Percentiles rank a stretch among this genome's conserved stretches.
These are phyloP conservation scores for Usnea hakonensis DNA, from an alignment of 495 filamentous ascomycete species.

Conservation along the genomic window DNA sequence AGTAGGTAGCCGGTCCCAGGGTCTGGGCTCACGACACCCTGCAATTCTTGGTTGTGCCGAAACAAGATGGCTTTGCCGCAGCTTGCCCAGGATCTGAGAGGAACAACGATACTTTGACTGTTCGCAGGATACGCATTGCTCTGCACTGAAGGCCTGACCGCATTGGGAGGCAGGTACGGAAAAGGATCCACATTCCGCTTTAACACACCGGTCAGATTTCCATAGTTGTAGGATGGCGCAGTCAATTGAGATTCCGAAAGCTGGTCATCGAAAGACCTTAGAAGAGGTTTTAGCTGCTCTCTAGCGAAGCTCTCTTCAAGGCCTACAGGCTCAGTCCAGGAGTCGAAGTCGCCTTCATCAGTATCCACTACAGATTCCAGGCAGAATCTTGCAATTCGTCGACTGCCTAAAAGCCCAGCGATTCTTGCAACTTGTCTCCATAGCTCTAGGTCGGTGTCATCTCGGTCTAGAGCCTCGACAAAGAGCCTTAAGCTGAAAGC, in stretches of 20 bases:
- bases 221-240: conserved; percentile 50
- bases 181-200: conserved; percentile 65
- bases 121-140: conserved; percentile 28
- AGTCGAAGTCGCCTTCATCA: conserved; percentile 65
- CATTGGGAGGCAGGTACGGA: conserved; percentile 61
- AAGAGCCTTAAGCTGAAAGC: conserved; percentile 49
- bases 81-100: conserved; percentile 40
- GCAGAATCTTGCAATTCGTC: conserved; percentile 73
- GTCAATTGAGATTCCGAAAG: conserved; percentile 58
- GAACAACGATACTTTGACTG: conserved; percentile 22
- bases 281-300: conserved; percentile 62
- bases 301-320: conserved; percentile 80
- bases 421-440: conserved; percentile 83
- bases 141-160: conserved; percentile 16
- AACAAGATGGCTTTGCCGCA: conserved; percentile 51
- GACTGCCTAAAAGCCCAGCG: conserved; percentile 64
- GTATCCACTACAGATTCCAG: conserved; percentile 84
- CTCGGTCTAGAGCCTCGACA: conserved; percentile 70
- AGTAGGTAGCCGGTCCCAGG: conserved; percentile 37
- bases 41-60: conserved; percentile 39
- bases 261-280: conserved; percentile 62
- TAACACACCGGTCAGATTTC: conserved; percentile 53
- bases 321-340: conserved; percentile 65
- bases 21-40: conserved; percentile 28
- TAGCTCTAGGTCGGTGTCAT: conserved; percentile 88